Percentiles rank a stretch among this genome's conserved stretches.
These are phyloP conservation scores for Pulveroboletus sp. DNA, from an alignment of 768 basidiomycete genomes.

Conservation along the genomic window DNA sequence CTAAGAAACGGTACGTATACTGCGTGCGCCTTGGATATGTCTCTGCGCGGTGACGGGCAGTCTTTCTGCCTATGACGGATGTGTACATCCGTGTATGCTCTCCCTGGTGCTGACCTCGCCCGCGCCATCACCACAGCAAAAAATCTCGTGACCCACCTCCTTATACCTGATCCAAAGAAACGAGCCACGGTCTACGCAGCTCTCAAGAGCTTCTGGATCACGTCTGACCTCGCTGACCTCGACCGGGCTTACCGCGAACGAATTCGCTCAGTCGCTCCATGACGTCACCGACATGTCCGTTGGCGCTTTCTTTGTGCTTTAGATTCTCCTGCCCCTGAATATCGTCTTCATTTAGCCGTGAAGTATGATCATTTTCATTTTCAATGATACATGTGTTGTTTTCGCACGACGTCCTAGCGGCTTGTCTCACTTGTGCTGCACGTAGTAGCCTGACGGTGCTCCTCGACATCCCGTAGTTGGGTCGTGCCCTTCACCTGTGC, in stretches of 20 bases:
- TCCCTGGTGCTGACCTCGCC: slow-evolving; percentile 6
- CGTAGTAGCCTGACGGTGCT: not conserved
- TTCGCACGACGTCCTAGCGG: not conserved
- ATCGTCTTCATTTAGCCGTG: not conserved
- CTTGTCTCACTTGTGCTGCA: slow-evolving; percentile 3
- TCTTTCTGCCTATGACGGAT: not conserved
- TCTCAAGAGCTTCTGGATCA: slow-evolving; percentile 63
- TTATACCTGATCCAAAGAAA: slow-evolving; percentile 49
- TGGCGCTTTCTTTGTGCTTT: not conserved
- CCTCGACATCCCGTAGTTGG: not conserved
- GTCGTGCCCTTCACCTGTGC: not conserved
- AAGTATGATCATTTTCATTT: slow-evolving; percentile 1
- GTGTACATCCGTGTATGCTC: not conserved
- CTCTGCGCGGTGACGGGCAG: slow-evolving; percentile 1
- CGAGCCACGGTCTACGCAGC: slow-evolving; percentile 64
- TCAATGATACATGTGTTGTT: not conserved
- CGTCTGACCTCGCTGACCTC: slow-evolving; percentile 54
- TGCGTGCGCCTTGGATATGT: not conserved
- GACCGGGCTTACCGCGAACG: slow-evolving; percentile 56
- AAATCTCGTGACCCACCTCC: slow-evolving; percentile 53
- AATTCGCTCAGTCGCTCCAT: slow-evolving; percentile 29
- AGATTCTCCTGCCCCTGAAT: not conserved
- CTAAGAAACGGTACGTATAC: slow-evolving; percentile 54
- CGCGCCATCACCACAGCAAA: slow-evolving; percentile 36
- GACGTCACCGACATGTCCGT: not conserved